Evolutionary conservation across 2,329 filamentous ascomycete genomes (phyloP).

Genomic region (Botrytis paeoniae): DNA sequence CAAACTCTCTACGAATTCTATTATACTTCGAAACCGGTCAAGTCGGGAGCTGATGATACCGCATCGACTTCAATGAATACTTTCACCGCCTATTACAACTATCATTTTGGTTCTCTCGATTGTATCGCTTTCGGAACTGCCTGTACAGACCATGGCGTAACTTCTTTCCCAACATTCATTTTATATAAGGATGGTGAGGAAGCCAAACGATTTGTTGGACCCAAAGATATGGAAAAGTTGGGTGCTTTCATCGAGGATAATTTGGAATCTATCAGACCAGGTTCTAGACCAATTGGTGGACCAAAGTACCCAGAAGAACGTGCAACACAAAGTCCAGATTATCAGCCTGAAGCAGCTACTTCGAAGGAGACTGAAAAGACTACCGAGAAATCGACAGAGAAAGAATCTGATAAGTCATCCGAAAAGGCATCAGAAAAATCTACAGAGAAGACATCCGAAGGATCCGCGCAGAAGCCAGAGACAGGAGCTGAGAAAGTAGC

Average conservation of each 20-base stretch:
- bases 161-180: constrained; percentile 71
- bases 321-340: constrained; percentile 44
- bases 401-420: not conserved
- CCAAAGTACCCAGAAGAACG: constrained; percentile 67
- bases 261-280: constrained; percentile 75
- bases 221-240: constrained; percentile 63
- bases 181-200: constrained; percentile 77
- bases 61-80: constrained; percentile 48
- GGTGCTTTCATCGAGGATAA: constrained; percentile 71
- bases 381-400: constrained; percentile 28
- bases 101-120: constrained; percentile 82
- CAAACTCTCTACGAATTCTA: constrained; percentile 93
- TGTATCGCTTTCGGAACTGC: constrained; percentile 80
- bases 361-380: constrained; percentile 22
- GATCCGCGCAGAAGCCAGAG: not conserved
- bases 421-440: not conserved
- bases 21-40: constrained; percentile 71
- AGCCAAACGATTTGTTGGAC: constrained; percentile 61
- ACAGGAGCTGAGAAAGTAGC: not conserved
- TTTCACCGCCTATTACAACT: constrained; percentile 83
- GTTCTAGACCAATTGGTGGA: constrained; percentile 62
- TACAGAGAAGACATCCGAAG: not conserved
- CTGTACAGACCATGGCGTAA: constrained; percentile 66
- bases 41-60: constrained; percentile 37
- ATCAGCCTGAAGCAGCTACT: constrained; percentile 23